Evolutionary conservation across 306 rosid species (phyloP).

Genomic region (Abrus precatorius): DNA sequence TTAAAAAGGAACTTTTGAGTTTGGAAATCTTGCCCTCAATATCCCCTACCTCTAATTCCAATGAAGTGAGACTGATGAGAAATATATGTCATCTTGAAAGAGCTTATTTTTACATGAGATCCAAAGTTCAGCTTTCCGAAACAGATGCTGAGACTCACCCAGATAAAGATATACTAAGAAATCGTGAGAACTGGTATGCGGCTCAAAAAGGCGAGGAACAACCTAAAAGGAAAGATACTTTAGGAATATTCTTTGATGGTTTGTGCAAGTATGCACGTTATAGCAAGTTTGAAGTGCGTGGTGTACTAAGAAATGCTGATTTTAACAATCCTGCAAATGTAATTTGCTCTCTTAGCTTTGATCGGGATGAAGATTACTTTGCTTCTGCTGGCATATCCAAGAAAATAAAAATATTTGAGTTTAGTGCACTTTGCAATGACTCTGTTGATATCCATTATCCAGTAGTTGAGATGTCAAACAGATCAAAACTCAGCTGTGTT

Average conservation of each 20-base stretch:
- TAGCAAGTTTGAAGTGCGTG: constrained; percentile 86
- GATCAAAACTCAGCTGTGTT: constrained; percentile 86
- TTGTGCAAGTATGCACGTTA: constrained; percentile 92
- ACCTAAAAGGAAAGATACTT: constrained; percentile 56
- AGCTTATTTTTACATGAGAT: constrained; percentile 88
- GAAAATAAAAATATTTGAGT: constrained; percentile 88
- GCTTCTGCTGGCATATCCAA: constrained; percentile 95
- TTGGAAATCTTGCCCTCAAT: constrained; percentile 54
- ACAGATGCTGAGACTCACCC: constrained; percentile 59
- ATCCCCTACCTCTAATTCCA: constrained; percentile 50
- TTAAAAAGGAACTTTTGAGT: constrained; percentile 53
- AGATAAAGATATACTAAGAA: constrained; percentile 63
- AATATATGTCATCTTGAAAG: constrained; percentile 77
- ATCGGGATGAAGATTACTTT: constrained; percentile 90
- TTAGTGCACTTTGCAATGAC: constrained; percentile 73
- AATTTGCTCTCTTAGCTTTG: constrained; percentile 92
- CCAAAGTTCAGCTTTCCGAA: constrained; percentile 72
- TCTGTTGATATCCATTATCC: constrained; percentile 94
- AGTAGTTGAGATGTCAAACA: constrained; percentile 82
- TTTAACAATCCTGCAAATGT: constrained; percentile 78
- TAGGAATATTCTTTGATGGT: constrained; percentile 87
- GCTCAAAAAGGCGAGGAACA: constrained; percentile 57
- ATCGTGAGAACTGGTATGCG: constrained; percentile 65
- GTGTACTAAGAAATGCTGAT: constrained; percentile 84
- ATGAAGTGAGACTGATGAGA: constrained; percentile 63